Evolutionary conservation across 2,329 filamentous ascomycete species (phyloP).

Genomic region (Phaeosphaeria sp.): DNA sequence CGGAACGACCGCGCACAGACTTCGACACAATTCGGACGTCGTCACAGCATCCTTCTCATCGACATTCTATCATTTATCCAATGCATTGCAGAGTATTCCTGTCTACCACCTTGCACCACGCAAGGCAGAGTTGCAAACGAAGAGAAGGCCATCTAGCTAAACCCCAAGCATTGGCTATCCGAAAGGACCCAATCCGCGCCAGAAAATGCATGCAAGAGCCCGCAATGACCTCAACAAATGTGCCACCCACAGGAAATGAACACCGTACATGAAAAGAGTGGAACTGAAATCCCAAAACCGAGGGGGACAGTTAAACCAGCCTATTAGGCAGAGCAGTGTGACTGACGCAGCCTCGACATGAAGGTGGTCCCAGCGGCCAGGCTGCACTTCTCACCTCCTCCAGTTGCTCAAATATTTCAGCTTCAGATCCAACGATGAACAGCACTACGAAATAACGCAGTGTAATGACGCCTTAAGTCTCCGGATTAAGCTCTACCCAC

Average conservation of each 20-base stretch:
- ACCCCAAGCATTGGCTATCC: slow-evolving; percentile 5
- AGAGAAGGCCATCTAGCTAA: slow-evolving; percentile 5
- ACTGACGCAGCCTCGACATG: neutral
- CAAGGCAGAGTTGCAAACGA: slow-evolving; percentile 1
- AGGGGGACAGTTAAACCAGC: neutral
- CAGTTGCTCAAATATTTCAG: neutral
- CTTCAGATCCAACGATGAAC: neutral
- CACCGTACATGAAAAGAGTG: neutral
- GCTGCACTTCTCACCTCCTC: neutral
- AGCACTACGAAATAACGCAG: neutral
- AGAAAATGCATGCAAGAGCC: neutral
- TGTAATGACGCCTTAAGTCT: neutral
- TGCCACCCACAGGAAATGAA: neutral
- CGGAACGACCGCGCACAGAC: slow-evolving; percentile 3
- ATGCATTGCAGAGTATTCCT: slow-evolving; percentile 3
- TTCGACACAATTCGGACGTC: slow-evolving; percentile 1
- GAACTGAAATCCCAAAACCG: slow-evolving; percentile 1
- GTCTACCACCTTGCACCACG: neutral
- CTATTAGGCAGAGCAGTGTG: neutral
- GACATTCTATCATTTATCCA: neutral
- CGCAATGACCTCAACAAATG: slow-evolving; percentile 2
- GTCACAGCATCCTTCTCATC: slow-evolving; percentile 1
- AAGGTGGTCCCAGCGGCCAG: neutral
- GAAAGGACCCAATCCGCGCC: slow-evolving; percentile 1
- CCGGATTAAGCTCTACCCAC: slow-evolving; percentile 55